Percentiles rank a stretch among this genome's conserved stretches.
phyloP scores from a whole-genome alignment of 805 yeast species.

The Dipodascus geniculatus region DNA sequence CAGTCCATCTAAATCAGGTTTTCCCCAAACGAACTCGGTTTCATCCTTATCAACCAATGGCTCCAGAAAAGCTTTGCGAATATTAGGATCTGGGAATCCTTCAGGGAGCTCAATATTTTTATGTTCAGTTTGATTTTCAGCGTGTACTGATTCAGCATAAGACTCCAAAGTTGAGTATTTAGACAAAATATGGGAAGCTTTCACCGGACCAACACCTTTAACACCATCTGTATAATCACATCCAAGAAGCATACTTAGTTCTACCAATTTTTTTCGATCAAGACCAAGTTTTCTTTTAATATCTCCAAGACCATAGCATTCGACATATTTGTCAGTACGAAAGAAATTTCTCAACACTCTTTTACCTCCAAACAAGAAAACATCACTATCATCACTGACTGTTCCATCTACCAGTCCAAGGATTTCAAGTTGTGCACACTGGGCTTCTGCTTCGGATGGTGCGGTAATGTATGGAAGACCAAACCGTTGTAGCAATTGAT shows the following conservation, averaged over 20 bases:
- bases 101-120: slow-evolving; percentile 46
- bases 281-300: slow-evolving; percentile 57
- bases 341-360: slow-evolving; percentile 82
- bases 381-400: slow-evolving; percentile 95
- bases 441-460: slow-evolving; percentile 99
- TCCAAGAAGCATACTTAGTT: slow-evolving; percentile 74
- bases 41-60: slow-evolving; percentile 82
- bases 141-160: slow-evolving; percentile 30
- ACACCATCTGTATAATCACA: slow-evolving; percentile 94
- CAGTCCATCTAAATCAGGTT: slow-evolving; percentile 71
- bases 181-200: slow-evolving; percentile 80
- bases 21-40: slow-evolving; percentile 80
- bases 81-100: slow-evolving; percentile 57
- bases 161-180: slow-evolving; percentile 49
- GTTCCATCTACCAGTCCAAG: slow-evolving; percentile 83
- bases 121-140: slow-evolving; percentile 33
- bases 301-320: slow-evolving; percentile 54
- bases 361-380: slow-evolving; percentile 85
- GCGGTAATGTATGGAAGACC: slow-evolving; percentile 94
- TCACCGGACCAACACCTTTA: slow-evolving; percentile 88
- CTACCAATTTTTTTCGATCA: slow-evolving; percentile 51
- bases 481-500: slow-evolving; percentile 72
- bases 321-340: slow-evolving; percentile 85
- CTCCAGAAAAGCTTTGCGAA: slow-evolving; percentile 57
- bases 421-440: slow-evolving; percentile 71